Conservation (phyloP, 371 early-diverging fungal genomes). For the Lichtheimia ornata region DNA sequence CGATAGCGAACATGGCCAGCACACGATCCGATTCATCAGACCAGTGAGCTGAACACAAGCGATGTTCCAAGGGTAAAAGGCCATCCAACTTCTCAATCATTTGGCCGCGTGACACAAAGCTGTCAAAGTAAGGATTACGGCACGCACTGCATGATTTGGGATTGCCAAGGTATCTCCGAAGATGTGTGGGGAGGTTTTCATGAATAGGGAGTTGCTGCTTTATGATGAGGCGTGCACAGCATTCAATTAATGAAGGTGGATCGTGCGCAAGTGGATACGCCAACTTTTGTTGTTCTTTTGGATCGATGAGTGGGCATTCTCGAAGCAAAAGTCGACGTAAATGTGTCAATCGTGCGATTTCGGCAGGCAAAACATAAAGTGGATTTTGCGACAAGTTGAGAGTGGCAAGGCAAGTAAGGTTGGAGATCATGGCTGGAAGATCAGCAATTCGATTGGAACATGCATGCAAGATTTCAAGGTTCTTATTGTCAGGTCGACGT, state of each 20-base stretch:
- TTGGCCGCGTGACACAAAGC: constrained; percentile 58
- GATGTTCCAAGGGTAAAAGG: constrained; percentile 57
- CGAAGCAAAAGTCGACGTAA: constrained; percentile 63
- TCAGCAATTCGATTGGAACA: constrained; percentile 51
- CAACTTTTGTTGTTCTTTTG: constrained; percentile 18
- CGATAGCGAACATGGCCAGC: constrained; percentile 23
- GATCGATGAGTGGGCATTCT: constrained; percentile 43
- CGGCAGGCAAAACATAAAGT: constrained; percentile 72
- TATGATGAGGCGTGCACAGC: constrained; percentile 73
- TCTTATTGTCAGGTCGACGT: constrained; percentile 6
- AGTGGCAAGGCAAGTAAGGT: constrained; percentile 43
- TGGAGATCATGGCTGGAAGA: constrained; percentile 57
- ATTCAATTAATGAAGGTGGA: constrained; percentile 69
- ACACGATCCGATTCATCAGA: constrained; percentile 53
- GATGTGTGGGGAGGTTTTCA: constrained; percentile 38
- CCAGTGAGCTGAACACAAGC: constrained; percentile 82
- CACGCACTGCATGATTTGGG: constrained; percentile 82
- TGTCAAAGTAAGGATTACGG: constrained; percentile 84
- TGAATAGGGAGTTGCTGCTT: neutral
- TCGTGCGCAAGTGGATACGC: constrained; percentile 12
- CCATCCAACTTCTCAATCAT: constrained; percentile 57
- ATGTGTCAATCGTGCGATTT: constrained; percentile 65
- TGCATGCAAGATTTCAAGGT: constrained; percentile 43
- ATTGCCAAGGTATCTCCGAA: constrained; percentile 61
- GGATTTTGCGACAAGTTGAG: constrained; percentile 73